Evolutionary conservation across 2,329 filamentous ascomycete genomes (phyloP), one percentile per base, ranked within the genome.

Genomic region (Aspergillus sp.): DNA sequence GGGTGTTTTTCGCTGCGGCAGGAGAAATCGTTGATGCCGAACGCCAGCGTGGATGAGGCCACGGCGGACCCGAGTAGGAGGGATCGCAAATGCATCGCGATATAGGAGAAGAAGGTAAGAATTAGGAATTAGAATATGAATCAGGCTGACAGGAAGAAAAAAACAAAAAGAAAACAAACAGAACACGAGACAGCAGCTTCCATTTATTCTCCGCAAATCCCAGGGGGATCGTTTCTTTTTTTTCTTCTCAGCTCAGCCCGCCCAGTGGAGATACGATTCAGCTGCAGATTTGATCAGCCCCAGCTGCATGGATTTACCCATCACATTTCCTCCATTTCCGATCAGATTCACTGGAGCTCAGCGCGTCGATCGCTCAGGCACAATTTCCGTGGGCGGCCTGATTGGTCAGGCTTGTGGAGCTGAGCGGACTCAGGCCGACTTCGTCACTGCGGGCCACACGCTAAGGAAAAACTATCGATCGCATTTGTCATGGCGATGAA

Each of bases 11-110:
- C 46, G 58, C 67, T 70, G 46, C 63, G 59, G 63, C 74, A 77
- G 64, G 67, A 64, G 62, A 71, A 77, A 59, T 77, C 71, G 54
- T 77, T 77, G 58, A 72, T 72, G 12, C 50, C 59, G 12, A 56
- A 52, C n/a, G 65, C 67, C 4, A 57, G 32, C 29, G 60, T 63
- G 6, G 64, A 59, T 2, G 65, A 52, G n/a, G 62, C 59, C n/a
- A 61, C 60, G 36, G 59, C 54, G 10, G 51, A 36, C 10, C 39
- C 42, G 7, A 51, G 24, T 9, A 65, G 51, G 54, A 69, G 59
- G 22, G 55, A 29, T 14, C 51, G 45, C 6, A 47, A 11, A 47
- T 47, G 18, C 45, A 47, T 47, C 2, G 18, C 20, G 45, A 24
- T 47, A 24, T 11, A 16, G 36, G 16, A 7, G 5, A 42, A 2